A percentile compares a stretch with the other conserved stretches of the same genome.
These are phyloP conservation scores for Trichoderma breve DNA, from an alignment of 2,329 filamentous ascomycete genomes.

Conservation along the genomic window DNA sequence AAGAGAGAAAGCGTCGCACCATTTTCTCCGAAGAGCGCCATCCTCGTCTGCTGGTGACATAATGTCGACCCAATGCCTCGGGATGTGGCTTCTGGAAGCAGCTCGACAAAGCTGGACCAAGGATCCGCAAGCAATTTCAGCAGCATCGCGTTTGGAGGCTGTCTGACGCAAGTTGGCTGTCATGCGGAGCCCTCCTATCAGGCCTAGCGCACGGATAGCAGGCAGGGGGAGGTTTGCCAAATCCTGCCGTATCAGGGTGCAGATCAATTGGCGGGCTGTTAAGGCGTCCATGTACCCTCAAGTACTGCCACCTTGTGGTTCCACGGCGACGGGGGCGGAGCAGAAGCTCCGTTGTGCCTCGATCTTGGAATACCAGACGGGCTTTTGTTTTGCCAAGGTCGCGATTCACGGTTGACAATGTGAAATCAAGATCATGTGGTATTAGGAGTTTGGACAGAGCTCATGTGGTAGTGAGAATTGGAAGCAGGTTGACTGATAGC, in stretches of 20 bases:
- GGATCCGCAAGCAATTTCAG: not conserved
- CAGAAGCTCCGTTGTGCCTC: slow-evolving; percentile 7
- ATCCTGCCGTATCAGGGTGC: not conserved
- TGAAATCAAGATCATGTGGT: not conserved
- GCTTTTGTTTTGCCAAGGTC: not conserved
- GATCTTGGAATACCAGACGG: not conserved
- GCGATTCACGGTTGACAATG: not conserved
- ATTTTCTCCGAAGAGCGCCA: not conserved
- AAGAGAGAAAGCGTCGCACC: not conserved
- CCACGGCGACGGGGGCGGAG: slow-evolving; percentile 9
- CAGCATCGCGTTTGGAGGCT: not conserved
- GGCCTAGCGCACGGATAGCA: slow-evolving; percentile 11
- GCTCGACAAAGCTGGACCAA: not conserved
- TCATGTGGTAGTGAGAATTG: not conserved
- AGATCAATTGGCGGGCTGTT: slow-evolving; percentile 11
- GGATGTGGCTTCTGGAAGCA: slow-evolving; percentile 10
- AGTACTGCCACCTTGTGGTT: slow-evolving; percentile 6
- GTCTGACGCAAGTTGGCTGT: slow-evolving; percentile 1
- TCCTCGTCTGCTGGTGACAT: not conserved
- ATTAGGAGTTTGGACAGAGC: not conserved
- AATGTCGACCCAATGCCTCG: not conserved
- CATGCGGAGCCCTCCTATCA: slow-evolving; percentile 1
- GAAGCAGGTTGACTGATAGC: not conserved
- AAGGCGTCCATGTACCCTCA: not conserved
- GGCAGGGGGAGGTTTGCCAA: slow-evolving; percentile 1